Conservation (phyloP, 305 asterid genomes). For the Plantago rigida region DNA sequence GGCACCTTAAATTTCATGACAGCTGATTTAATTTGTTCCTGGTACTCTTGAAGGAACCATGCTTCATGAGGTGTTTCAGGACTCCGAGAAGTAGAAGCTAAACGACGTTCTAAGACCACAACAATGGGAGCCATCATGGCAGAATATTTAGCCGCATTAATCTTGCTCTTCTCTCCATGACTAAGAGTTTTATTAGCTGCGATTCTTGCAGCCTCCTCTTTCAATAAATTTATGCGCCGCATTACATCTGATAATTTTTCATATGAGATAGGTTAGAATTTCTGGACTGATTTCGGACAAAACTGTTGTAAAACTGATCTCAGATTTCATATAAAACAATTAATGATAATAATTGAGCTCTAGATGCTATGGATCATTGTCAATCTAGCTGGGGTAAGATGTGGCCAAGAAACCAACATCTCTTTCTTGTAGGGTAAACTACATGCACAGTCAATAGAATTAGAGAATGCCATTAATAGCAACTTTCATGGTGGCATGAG, state of each 20-base stretch:
- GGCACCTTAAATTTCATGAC: conserved; percentile 68
- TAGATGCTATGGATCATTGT: no score
- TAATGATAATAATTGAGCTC: no score
- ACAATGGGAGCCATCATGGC: conserved; percentile 99
- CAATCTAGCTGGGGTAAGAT: no score
- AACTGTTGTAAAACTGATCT: no score
- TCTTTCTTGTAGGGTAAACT: not conserved
- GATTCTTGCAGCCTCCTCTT: conserved; percentile 92
- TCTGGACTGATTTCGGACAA: not conserved
- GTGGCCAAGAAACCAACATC: no score
- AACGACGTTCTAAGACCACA: conserved; percentile 93
- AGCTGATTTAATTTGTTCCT: conserved; percentile 73
- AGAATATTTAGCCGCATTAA: conserved; percentile 90
- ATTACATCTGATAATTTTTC: conserved; percentile 57
- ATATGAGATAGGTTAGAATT: conserved; percentile 27
- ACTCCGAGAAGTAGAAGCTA: conserved; percentile 79
- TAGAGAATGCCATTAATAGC: no score
- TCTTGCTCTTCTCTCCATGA: conserved; percentile 80
- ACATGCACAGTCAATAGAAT: not conserved
- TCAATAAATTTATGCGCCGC: conserved; percentile 91
- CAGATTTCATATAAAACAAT: no score
- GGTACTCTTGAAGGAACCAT: conserved; percentile 78
- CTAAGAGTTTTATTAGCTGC: conserved; percentile 73
- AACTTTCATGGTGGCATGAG: no score
- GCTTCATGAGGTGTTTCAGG: conserved; percentile 97